Evolutionary conservation across 2,329 filamentous ascomycete genomes (phyloP).

Genomic region (Epichloe aotearoae): DNA sequence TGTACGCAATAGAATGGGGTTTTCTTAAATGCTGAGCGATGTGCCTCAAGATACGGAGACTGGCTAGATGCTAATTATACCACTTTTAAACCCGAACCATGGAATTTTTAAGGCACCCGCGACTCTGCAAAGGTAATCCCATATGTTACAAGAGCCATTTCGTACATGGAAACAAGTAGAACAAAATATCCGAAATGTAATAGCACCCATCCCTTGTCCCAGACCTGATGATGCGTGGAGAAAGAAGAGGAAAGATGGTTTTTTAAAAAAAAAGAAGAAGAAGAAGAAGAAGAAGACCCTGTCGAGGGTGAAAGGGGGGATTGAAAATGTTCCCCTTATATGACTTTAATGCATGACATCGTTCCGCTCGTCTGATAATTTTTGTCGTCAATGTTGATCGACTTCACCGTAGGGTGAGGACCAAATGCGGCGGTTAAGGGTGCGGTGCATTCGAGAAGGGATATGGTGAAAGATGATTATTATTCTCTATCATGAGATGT

Average conservation of each 20-base stretch:
- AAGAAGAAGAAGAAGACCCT: not conserved
- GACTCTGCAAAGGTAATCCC: not conserved
- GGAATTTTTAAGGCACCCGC: too few relatives aligned
- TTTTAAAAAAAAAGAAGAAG: not conserved
- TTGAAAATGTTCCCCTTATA: not conserved
- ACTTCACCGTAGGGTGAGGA: not conserved
- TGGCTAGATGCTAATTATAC: too few relatives aligned
- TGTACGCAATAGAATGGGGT: too few relatives aligned
- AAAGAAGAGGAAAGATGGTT: not conserved
- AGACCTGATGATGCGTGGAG: not conserved
- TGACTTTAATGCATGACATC: not conserved
- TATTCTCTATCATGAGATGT: not conserved
- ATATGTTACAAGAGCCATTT: not conserved
- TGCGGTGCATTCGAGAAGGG: not conserved
- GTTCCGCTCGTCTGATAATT: not conserved
- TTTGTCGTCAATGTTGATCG: not conserved
- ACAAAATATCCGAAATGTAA: not conserved
- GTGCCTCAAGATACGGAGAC: too few relatives aligned
- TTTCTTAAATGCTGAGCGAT: too few relatives aligned
- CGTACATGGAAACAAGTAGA: slow-evolving; percentile 2
- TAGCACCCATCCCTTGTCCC: not conserved
- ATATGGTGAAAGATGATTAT: not conserved
- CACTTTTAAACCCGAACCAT: too few relatives aligned
- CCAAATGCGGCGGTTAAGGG: not conserved
- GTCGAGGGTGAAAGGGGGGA: not conserved